Conservation (phyloP, 1,139 yeast genomes). For the Debaryomyces fabryi region DNA sequence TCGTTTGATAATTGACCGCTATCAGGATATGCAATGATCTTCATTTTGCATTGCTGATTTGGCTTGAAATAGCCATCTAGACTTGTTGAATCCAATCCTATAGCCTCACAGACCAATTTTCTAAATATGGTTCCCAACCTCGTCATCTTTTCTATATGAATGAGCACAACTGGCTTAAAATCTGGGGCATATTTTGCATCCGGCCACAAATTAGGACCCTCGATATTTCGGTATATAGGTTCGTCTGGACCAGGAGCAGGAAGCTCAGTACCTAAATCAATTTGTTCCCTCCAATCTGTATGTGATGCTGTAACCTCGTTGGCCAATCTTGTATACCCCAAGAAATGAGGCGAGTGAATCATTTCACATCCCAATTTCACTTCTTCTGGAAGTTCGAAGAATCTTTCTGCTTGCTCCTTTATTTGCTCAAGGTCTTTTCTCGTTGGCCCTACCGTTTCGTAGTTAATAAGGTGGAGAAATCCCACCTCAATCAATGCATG, state of each 20-base stretch:
- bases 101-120: conserved; percentile 54
- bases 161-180: conserved; percentile 48
- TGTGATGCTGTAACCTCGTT: conserved; percentile 65
- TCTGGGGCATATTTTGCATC: conserved; percentile 49
- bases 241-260: conserved; percentile 48
- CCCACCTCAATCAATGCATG: conserved; percentile 65
- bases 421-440: conserved; percentile 41
- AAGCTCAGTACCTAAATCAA: conserved; percentile 65
- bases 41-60: conserved; percentile 57
- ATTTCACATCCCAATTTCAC: conserved; percentile 58
- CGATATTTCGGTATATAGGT: conserved; percentile 58
- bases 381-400: conserved; percentile 55
- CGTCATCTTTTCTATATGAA: conserved; percentile 53
- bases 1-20: conserved; percentile 25
- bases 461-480: conserved; percentile 56
- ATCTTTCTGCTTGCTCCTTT: conserved; percentile 45
- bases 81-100: conserved; percentile 49
- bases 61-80: conserved; percentile 54
- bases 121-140: conserved; percentile 45
- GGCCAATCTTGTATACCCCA: conserved; percentile 68
- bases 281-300: conserved; percentile 70
- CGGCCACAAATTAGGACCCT: conserved; percentile 71
- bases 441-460: conserved; percentile 37
- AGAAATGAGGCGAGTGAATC: conserved; percentile 65
- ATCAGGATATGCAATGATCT: conserved; percentile 56